phyloP scores from a whole-genome alignment of 116 monocot species.

The Trichopus zeylanicus region DNA sequence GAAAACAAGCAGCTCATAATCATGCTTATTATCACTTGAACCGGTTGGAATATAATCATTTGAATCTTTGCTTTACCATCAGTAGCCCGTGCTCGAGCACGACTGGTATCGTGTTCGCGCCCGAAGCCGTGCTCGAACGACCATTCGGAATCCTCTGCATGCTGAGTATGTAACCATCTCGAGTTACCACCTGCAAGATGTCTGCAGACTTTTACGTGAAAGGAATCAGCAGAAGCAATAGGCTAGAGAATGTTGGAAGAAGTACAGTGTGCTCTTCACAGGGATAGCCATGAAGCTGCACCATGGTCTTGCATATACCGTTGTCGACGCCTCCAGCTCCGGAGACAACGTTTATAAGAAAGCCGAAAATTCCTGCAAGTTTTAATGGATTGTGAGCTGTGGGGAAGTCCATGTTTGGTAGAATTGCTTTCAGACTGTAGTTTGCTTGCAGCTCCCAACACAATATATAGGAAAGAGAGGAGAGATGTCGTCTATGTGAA shows the following conservation, averaged over 20 bases:
- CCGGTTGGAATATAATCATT: background rate
- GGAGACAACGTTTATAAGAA: too few relatives aligned
- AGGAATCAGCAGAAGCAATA: background rate
- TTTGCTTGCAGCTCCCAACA: too few relatives aligned
- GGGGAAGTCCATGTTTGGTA: too few relatives aligned
- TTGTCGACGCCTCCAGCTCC: background rate
- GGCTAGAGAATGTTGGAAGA: background rate
- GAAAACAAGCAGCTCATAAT: constrained; percentile 6
- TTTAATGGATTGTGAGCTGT: too few relatives aligned
- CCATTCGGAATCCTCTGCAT: constrained; percentile 21
- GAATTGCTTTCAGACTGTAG: too few relatives aligned
- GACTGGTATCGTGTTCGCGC: background rate
- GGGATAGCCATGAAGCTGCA: constrained; percentile 14
- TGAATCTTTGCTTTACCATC: constrained; percentile 12
- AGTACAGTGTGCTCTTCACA: constrained; percentile 36
- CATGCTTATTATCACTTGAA: background rate
- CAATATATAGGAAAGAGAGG: too few relatives aligned
- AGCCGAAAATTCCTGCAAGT: too few relatives aligned
- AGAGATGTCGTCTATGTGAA: too few relatives aligned
- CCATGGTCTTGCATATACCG: constrained; percentile 22
- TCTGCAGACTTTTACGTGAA: background rate
- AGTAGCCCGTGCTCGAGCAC: constrained; percentile 13
- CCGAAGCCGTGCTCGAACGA: background rate
- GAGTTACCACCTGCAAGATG: constrained; percentile 32
- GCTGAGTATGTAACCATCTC: constrained; percentile 41